Evolutionary conservation across 495 filamentous ascomycete genomes (phyloP), one percentile per base, ranked within the genome.

Genomic region (Corynascus novoguineensis): DNA sequence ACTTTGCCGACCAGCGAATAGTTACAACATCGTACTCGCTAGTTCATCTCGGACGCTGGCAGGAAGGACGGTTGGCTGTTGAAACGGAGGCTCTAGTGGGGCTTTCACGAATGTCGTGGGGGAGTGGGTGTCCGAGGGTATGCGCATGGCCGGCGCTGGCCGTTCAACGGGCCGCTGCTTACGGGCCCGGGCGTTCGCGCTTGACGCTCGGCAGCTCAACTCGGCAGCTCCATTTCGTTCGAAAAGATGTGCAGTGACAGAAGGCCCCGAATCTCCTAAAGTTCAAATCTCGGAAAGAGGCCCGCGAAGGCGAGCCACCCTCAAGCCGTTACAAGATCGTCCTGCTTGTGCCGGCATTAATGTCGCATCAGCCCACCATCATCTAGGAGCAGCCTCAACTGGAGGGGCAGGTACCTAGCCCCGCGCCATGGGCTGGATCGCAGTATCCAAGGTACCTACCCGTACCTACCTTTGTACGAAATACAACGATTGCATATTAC

Each of bases 291-390:
- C 37, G 37, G 50, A 5, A 41, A n/a, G 19, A 53, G 50, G 50
- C 37, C 37, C 50, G 50, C 7, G 2, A 14, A 31, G 10, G 50
- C 50, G 35, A 53, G 50, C 2, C 2, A 2, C 10, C 5, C 32
- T 17, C 14, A 42, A 29, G 32, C 25, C 15, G 25, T 52, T 27
- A 25, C 10, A 31, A 29, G 35, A 53, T 37, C 31, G 15, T 25
- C 6, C 24, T 17, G 15, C 14, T n/a, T 8, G 14, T 25, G n/a
- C 50, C 35, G 50, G 34, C 6, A 52, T 28, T 40, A 41, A 35
- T 14, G 50, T 42, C 25, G 25, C 6, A 53, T 42, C 25, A 44
- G n/a, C 38, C 29, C 50, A 53, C 50, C 50, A 53, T 19, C 17
- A 32, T 8, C 9, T 8, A 14, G 9, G 8, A 12, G 24, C 29